Conservation (phyloP, 352 stramenopile species). For the Pythium scleroteichum region DNA sequence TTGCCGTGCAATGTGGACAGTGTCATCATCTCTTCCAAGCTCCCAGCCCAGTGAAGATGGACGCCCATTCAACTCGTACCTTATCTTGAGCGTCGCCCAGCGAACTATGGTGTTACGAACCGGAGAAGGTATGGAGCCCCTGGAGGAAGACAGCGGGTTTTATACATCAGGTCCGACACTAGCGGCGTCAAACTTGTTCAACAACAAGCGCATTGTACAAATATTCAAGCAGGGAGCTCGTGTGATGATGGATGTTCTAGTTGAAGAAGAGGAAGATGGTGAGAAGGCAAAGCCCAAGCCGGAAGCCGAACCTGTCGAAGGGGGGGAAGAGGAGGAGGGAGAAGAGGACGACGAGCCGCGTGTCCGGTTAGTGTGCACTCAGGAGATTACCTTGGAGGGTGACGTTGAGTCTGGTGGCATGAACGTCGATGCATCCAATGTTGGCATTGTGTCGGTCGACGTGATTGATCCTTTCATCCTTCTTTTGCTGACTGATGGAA, state of each 20-base stretch:
- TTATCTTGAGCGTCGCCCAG: constrained; percentile 81
- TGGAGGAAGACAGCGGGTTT: constrained; percentile 84
- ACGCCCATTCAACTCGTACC: constrained; percentile 69
- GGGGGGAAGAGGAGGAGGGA: constrained; percentile 44
- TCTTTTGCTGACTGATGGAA: constrained; percentile 76
- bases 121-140: constrained; percentile 79
- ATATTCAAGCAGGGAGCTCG: constrained; percentile 84
- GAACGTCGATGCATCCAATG: constrained; percentile 70
- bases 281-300: constrained; percentile 34
- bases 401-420: constrained; percentile 82
- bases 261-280: constrained; percentile 27
- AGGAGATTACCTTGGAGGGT: constrained; percentile 82
- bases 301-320: constrained; percentile 29
- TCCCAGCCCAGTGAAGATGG: constrained; percentile 50
- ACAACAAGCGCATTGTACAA: constrained; percentile 82
- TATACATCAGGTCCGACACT: constrained; percentile 82
- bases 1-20: constrained; percentile 86
- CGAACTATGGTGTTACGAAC: constrained; percentile 85
- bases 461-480: constrained; percentile 86
- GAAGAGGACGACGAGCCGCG: constrained; percentile 58
- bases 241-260: constrained; percentile 75
- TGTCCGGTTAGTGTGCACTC: constrained; percentile 76
- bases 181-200: constrained; percentile 77
- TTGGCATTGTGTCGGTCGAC: constrained; percentile 83
- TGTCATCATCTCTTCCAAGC: constrained; percentile 63